Conservation (phyloP, 495 filamentous ascomycete species). For the Staphylotrichum tortipilum region DNA sequence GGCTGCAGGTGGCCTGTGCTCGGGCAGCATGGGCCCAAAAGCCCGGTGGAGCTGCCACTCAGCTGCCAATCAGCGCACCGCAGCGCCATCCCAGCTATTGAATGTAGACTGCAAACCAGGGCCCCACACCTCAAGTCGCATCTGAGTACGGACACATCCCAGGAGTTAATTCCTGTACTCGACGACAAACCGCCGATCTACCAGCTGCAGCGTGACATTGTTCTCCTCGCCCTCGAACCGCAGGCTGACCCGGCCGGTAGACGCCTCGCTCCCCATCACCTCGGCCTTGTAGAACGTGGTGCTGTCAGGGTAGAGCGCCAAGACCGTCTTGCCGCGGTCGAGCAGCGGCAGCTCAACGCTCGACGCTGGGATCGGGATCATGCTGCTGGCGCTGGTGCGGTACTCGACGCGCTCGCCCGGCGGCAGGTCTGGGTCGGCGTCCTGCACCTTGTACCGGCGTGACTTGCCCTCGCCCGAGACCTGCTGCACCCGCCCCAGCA, state of each 20-base stretch:
- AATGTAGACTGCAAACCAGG: too few relatives aligned
- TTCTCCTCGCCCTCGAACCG: constrained; percentile 85
- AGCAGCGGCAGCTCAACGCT: constrained; percentile 55
- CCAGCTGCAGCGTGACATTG: constrained; percentile 66
- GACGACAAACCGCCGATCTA: constrained; percentile 69
- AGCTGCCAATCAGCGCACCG: too few relatives aligned
- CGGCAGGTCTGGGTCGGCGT: constrained; percentile 74
- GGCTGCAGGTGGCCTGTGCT: not conserved
- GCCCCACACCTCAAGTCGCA: not conserved
- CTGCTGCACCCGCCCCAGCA: constrained; percentile 78
- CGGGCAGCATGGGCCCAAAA: too few relatives aligned
- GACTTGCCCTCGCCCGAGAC: constrained; percentile 81
- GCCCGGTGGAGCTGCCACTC: too few relatives aligned
- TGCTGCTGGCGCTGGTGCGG: constrained; percentile 64
- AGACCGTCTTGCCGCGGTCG: constrained; percentile 66
- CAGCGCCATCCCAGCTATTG: too few relatives aligned
- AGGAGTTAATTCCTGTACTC: constrained; percentile 45
- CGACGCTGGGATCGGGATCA: constrained; percentile 65
- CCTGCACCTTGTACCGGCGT: constrained; percentile 89
- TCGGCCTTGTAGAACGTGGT: constrained; percentile 97
- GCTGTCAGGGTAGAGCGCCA: constrained; percentile 81
- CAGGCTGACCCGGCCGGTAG: constrained; percentile 45
- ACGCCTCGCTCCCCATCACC: constrained; percentile 62
- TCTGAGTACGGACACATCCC: not conserved
- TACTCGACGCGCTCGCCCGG: constrained; percentile 66